phyloP scores from a whole-genome alignment of 2,329 filamentous ascomycete genomes.

The Reticulascus tulasneorum region DNA sequence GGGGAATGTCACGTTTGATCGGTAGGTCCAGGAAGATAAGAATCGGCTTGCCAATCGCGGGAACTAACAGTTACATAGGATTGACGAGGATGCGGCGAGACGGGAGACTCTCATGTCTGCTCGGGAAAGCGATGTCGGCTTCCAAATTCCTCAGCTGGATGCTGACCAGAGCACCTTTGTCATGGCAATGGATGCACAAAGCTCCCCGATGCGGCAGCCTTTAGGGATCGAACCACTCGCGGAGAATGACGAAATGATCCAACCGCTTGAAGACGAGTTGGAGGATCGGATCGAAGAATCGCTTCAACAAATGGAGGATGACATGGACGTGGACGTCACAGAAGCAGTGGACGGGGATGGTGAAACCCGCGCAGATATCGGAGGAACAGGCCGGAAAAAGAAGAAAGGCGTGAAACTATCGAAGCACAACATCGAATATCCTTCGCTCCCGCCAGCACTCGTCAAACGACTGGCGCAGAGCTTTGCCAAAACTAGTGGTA shows the following conservation, averaged over 20 bases:
- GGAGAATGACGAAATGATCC: conserved; percentile 15
- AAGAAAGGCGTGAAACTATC: conserved; percentile 57
- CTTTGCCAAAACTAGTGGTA: conserved; percentile 64
- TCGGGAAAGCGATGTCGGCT: conserved; percentile 47
- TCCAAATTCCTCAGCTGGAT: conserved; percentile 44
- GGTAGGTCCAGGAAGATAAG: no score
- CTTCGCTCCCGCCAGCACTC: conserved; percentile 66
- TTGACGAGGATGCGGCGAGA: conserved; percentile 36
- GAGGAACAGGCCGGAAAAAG: conserved; percentile 24
- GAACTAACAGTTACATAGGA: no score
- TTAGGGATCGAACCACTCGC: conserved; percentile 7
- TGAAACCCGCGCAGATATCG: conserved; percentile 7
- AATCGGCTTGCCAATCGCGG: no score
- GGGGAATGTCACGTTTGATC: conserved; percentile 39
- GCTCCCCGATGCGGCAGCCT: conserved; percentile 13
- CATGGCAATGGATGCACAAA: conserved; percentile 29
- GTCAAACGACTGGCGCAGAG: conserved; percentile 71
- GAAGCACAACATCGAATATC: conserved; percentile 69
- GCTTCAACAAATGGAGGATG: not conserved
- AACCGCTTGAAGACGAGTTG: conserved; percentile 10
- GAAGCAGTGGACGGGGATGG: conserved; percentile 11
- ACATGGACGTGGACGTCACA: conserved; percentile 13
- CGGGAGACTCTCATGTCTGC: conserved; percentile 31
- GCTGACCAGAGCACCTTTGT: conserved; percentile 48
- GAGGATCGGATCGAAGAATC: not conserved